phyloP scores from a whole-genome alignment of 208 protist genomes.

The Crithidia mellificae region DNA sequence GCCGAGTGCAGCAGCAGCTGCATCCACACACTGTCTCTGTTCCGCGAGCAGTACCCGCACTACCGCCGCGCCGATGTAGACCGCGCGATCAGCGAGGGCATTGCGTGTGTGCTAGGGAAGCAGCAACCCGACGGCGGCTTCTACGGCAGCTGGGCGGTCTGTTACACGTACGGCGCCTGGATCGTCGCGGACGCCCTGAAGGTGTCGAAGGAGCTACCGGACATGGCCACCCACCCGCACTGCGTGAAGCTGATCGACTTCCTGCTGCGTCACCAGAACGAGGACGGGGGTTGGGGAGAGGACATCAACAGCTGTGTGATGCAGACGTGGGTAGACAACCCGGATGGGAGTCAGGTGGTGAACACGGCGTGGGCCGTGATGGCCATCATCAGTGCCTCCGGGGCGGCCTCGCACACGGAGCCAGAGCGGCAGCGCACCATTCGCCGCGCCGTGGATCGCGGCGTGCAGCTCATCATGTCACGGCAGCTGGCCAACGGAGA shows the following conservation, averaged over 20 bases:
- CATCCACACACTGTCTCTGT: slow-evolving; percentile 92
- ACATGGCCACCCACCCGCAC: slow-evolving; percentile 71
- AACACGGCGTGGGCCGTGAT: slow-evolving; percentile 97
- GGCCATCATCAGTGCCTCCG: slow-evolving; percentile 86
- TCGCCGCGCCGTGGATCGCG: slow-evolving; percentile 74
- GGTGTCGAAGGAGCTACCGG: slow-evolving; percentile 60
- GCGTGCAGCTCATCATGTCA: slow-evolving; percentile 83
- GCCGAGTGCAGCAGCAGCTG: slow-evolving; percentile 96
- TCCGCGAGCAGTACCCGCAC: slow-evolving; percentile 86
- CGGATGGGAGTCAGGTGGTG: slow-evolving; percentile 92
- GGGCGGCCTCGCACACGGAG: slow-evolving; percentile 30
- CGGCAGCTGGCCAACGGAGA: slow-evolving; percentile 86
- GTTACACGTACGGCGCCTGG: slow-evolving; percentile 98
- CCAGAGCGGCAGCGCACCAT: slow-evolving; percentile 30
- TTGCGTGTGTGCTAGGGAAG: slow-evolving; percentile 85
- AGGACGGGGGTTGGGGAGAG: slow-evolving; percentile 97
- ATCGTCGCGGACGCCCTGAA: slow-evolving; percentile 94
- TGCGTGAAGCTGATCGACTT: slow-evolving; percentile 90
- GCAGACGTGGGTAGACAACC: slow-evolving; percentile 85
- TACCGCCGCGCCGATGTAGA: slow-evolving; percentile 92
- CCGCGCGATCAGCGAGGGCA: slow-evolving; percentile 83
- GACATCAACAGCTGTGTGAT: slow-evolving; percentile 90
- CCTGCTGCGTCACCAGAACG: slow-evolving; percentile 92
- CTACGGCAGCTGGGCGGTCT: slow-evolving; percentile 97
- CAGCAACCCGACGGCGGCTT: slow-evolving; percentile 93